A percentile compares a stretch with the other conserved stretches of the same genome.
phyloP scores from a whole-genome alignment of 495 filamentous ascomycete genomes.

The Penicillium canescens region DNA sequence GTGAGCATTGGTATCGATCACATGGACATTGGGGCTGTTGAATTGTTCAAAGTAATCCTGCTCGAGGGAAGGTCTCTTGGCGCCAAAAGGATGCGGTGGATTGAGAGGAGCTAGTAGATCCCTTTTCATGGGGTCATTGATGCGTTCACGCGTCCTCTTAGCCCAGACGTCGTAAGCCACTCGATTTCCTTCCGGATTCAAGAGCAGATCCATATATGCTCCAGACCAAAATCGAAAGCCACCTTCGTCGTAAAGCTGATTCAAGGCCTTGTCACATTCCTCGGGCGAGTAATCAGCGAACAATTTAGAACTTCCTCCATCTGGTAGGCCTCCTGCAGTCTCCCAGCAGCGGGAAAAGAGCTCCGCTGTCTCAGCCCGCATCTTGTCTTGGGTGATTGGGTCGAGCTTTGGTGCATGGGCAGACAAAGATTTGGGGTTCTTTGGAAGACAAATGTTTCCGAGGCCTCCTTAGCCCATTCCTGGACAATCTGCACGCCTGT shows the following conservation, averaged over 20 bases:
- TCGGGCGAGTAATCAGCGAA: conserved; percentile 49
- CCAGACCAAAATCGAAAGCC: conserved; percentile 55
- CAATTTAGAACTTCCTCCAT: conserved; percentile 1
- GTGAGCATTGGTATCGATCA: conserved; percentile 52
- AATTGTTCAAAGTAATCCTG: conserved; percentile 58
- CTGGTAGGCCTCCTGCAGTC: not conserved
- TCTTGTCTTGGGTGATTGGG: no score
- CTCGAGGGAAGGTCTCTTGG: conserved; percentile 57
- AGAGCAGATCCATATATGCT: conserved; percentile 51
- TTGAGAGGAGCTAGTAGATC: conserved; percentile 56
- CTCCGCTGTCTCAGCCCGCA: not conserved
- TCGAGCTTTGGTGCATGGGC: conserved; percentile 45
- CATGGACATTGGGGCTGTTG: conserved; percentile 52
- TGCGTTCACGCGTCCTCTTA: conserved; percentile 48
- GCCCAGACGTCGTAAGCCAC: conserved; percentile 58
- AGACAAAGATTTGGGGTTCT: conserved; percentile 56
- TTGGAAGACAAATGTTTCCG: conserved; percentile 48
- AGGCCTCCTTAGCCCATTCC: conserved; percentile 38
- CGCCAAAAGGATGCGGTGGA: conserved; percentile 52
- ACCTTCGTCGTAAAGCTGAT: conserved; percentile 47
- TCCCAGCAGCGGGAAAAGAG: not conserved
- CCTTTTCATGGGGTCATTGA: conserved; percentile 47
- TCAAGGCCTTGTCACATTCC: conserved; percentile 47
- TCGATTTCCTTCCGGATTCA: conserved; percentile 47
- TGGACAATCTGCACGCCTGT: conserved; percentile 59